Base-by-base conservation (phyloP, 2,329 filamentous ascomycete species). In the Calonectria montana region DNA sequence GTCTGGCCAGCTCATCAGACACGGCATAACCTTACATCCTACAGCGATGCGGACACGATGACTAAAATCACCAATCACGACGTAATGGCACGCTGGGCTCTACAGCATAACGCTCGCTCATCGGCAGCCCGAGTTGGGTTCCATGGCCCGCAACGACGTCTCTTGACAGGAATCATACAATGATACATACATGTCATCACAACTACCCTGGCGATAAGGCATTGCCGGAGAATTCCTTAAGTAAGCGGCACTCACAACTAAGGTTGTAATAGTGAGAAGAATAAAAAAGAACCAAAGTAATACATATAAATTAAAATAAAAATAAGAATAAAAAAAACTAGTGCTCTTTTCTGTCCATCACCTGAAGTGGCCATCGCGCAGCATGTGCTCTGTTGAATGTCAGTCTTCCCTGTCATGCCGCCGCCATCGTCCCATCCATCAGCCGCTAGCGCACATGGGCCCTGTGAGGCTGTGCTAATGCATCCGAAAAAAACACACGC, bases 401-500 rank as follows among this genome's bases (percentile, higher is more conserved):
- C 57, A 62, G 25, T 39, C 23, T 43, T 43, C 43, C 21, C 23
- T 59, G 31, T 31, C 43, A 23, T 55, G 57, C 35, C 69, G 35
- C 59, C 43, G 53, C 37, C 62, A 67, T 71, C 57, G 65, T 68
- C 65, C 61, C 69, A 71, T 65, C 39, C 48, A 27, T 68, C 59
- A 65, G 47, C 64, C 39, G 18, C 43, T 69, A 71, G 65, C 37
- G 69, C 65, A 69, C 55, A 65, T 39, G 43, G 63, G 45, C 68
- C 50, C 64, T 70, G 65, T 69, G 69, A 71, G 69, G 69, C 69
- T 71, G 69, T 71, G 65, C 65, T 67, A n/a, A 67, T 67, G 65
- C 69, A 65, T 53, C 69, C 69, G 65, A 71, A 71, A 70, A 70
- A 71, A 71, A 62, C 37, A 31, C 29, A 61, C 59, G 21, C 31